Conservation (phyloP, 2,329 filamentous ascomycete species). For the Blumeriella jaapii region DNA sequence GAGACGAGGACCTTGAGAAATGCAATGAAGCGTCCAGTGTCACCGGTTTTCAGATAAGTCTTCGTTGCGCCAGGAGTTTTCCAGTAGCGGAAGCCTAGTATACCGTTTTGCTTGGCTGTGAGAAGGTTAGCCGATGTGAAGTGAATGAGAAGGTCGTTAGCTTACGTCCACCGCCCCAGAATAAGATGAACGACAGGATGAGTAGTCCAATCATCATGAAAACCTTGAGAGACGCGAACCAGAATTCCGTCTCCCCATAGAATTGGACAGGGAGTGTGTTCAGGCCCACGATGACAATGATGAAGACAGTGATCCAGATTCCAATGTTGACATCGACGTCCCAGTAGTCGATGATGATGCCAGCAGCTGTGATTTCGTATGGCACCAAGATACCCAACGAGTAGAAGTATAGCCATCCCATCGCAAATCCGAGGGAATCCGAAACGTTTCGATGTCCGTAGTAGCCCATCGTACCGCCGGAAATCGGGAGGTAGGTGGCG, state of each 20-base stretch:
- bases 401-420: constrained; percentile 32
- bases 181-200: constrained; percentile 27
- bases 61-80: constrained; percentile 35
- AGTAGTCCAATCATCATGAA: constrained; percentile 25
- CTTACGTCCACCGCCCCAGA: constrained; percentile 28
- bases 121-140: background rate
- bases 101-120: constrained; percentile 18
- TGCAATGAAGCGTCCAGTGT: constrained; percentile 39
- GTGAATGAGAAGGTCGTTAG: background rate
- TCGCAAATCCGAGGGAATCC: constrained; percentile 32
- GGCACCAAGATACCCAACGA: constrained; percentile 30
- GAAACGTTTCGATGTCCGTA: constrained; percentile 36
- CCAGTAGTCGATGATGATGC: constrained; percentile 35
- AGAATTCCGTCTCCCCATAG: constrained; percentile 51
- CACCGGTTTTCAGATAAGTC: constrained; percentile 30
- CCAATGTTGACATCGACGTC: constrained; percentile 30
- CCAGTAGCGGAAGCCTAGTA: constrained; percentile 37
- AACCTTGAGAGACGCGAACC: constrained; percentile 27
- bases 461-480: constrained; percentile 37
- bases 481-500: constrained; percentile 47
- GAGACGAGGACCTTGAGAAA: constrained; percentile 37
- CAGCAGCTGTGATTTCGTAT: constrained; percentile 32
- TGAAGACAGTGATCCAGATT: constrained; percentile 31
- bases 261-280: constrained; percentile 39
- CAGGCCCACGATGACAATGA: constrained; percentile 29